phyloP scores from a whole-genome alignment of 2,329 filamentous ascomycete genomes.

The Diaporthe caulivora region DNA sequence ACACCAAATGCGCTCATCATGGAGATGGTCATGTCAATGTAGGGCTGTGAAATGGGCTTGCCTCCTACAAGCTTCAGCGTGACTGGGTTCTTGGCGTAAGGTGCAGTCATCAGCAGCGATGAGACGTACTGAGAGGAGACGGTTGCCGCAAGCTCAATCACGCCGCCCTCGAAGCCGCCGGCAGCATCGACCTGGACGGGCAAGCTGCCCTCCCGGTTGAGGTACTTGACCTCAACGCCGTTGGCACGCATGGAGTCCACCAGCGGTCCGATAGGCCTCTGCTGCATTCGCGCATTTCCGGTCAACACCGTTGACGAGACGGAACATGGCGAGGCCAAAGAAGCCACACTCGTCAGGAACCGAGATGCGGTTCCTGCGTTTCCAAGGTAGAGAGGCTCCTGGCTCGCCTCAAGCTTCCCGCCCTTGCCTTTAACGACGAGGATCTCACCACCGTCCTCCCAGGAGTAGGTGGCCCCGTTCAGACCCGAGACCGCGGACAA shows the following conservation, averaged over 20 bases:
- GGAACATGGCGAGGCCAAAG: conserved; percentile 78
- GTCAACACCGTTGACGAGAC: conserved; percentile 83
- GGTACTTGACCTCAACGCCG: conserved; percentile 87
- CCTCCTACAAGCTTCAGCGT: conserved; percentile 93
- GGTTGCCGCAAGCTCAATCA: conserved; percentile 92
- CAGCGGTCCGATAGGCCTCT: conserved; percentile 90
- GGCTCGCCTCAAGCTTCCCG: conserved; percentile 83
- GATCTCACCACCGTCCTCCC: conserved; percentile 95
- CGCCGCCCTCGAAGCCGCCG: conserved; percentile 84
- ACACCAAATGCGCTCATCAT: conserved; percentile 98
- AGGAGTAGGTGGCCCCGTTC: conserved; percentile 88
- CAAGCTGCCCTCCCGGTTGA: conserved; percentile 85
- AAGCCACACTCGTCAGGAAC: conserved; percentile 92
- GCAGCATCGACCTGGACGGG: conserved; percentile 87
- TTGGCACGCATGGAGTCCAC: conserved; percentile 91
- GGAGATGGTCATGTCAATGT: conserved; percentile 98
- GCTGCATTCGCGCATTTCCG: conserved; percentile 96
- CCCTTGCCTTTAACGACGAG: conserved; percentile 91
- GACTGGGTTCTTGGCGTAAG: conserved; percentile 94
- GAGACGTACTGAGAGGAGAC: conserved; percentile 99
- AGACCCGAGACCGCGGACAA: conserved; percentile 88
- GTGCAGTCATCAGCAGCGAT: conserved; percentile 94
- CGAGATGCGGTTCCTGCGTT: conserved; percentile 97
- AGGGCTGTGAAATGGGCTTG: conserved; percentile 95
- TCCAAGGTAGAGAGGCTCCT: conserved; percentile 87